Evolutionary conservation across 768 basidiomycete species (phyloP).

Genomic region (Sporobolomyces roseus): DNA sequence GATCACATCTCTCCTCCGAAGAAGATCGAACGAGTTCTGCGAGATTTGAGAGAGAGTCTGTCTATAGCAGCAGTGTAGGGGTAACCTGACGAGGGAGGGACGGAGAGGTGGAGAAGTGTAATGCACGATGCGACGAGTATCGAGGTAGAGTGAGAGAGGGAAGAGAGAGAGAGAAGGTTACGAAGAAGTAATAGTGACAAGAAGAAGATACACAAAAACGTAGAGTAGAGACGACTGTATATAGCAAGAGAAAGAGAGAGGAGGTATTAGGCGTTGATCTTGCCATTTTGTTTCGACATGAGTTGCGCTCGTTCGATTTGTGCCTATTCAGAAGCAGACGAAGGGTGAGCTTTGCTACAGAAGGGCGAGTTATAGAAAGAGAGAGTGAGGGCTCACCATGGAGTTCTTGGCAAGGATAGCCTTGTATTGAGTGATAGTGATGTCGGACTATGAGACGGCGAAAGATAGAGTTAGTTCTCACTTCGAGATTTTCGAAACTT

Average conservation of each 20-base stretch:
- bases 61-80: too few relatives aligned
- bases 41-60: too few relatives aligned
- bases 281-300: conserved; percentile 24
- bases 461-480: too few relatives aligned
- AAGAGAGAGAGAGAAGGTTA: neutral
- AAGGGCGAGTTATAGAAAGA: too few relatives aligned
- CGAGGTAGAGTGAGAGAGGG: too few relatives aligned
- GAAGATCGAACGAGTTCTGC: too few relatives aligned
- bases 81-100: too few relatives aligned
- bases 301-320: conserved; percentile 30
- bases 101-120: too few relatives aligned
- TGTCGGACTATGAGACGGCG: neutral
- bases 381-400: neutral
- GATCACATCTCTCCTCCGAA: too few relatives aligned
- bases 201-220: neutral
- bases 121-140: too few relatives aligned
- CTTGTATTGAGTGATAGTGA: conserved; percentile 10
- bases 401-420: conserved; percentile 14
- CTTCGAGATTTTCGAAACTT: neutral
- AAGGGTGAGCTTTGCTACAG: too few relatives aligned
- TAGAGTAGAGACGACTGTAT: neutral
- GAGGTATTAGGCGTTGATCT: conserved; percentile 23
- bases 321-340: too few relatives aligned
- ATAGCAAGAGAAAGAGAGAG: neutral
- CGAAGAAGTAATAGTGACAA: neutral